phyloP scores from a whole-genome alignment of 768 basidiomycete species.

The Leccinum rimulosum region DNA sequence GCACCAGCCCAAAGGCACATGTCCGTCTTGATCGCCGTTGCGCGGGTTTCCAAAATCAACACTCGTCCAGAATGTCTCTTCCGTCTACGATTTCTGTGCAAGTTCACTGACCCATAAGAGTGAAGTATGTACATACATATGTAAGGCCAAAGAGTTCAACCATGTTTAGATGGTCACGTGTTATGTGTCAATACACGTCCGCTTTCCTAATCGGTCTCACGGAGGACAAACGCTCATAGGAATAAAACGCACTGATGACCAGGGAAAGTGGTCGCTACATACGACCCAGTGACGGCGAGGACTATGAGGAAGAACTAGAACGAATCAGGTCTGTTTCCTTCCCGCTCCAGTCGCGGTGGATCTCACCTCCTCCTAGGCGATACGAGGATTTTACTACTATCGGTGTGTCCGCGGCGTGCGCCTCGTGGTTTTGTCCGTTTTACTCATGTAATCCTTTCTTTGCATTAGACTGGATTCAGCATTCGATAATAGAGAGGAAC shows the following conservation, averaged over 20 bases:
- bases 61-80: background rate
- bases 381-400: slow-evolving; percentile 97
- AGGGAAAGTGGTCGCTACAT: slow-evolving; percentile 22
- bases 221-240: background rate
- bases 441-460: slow-evolving; percentile 7
- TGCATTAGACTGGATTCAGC: slow-evolving; percentile 89
- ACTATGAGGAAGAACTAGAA: slow-evolving; percentile 65
- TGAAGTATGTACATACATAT: no score
- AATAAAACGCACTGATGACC: slow-evolving; percentile 19
- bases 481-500: slow-evolving; percentile 86
- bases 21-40: slow-evolving; percentile 29
- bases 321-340: slow-evolving; percentile 50
- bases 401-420: slow-evolving; percentile 48
- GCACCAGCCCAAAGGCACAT: slow-evolving; percentile 15
- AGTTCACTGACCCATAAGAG: background rate
- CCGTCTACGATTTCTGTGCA: background rate
- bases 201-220: slow-evolving; percentile 2
- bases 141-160: background rate
- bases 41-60: background rate
- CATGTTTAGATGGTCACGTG: slow-evolving; percentile 17
- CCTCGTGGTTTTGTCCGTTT: slow-evolving; percentile 12
- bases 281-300: slow-evolving; percentile 32
- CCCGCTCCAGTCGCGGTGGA: background rate
- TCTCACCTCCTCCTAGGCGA: slow-evolving; percentile 49
- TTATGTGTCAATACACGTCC: slow-evolving; percentile 14